Evolutionary conservation across 768 basidiomycete genomes (phyloP), one percentile per base, ranked within the genome.

Genomic region (Russula lepida): DNA sequence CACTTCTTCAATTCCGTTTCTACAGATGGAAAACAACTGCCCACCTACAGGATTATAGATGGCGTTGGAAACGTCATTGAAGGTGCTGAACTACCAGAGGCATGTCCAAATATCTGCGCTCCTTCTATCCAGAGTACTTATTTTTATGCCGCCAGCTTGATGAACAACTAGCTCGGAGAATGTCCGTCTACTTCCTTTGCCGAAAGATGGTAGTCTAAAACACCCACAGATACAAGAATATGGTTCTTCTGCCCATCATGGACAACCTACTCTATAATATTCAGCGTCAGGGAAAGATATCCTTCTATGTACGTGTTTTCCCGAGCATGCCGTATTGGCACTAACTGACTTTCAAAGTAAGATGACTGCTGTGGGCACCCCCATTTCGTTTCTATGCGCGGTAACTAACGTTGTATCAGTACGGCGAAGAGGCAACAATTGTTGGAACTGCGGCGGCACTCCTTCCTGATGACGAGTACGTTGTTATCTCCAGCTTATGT

Each of bases 211-310:
- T 12, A 25, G 50, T 11, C 54, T 61, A 27, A 65, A 13, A 23
- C 17, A 37, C 21, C 55, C 37, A 49, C 52, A 85, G 85, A 63
- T 94, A 90, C 68, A 84, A 88, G 71, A 75, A 85, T 59, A 92
- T 92, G 88, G 81, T 82, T 58, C 77, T 90, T 32, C 74, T 92
- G 57, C 94, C 94, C 0, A 83, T 85, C 43, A 75, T 95, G 70
- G 94, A 97, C 74, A 93, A 85, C 66, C 77, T 95, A 37, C 78
- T 98, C 17, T 90, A 93, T 73, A 94, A 94, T 67, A 84, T 94
- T 9, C 94, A 98, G 70, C 83, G 94, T 8, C 94, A 98, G 72
- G 94, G 94, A 28, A 92, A 91, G 73, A 92, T 92, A 66, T 89
- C 88, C 5, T 93, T 92, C 72, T 93, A 92, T 71, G 92, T 90